Percentiles rank a stretch among this genome's conserved stretches.
Conservation (phyloP, 495 filamentous ascomycete species). For the Hyaloscypha bicolor region DNA sequence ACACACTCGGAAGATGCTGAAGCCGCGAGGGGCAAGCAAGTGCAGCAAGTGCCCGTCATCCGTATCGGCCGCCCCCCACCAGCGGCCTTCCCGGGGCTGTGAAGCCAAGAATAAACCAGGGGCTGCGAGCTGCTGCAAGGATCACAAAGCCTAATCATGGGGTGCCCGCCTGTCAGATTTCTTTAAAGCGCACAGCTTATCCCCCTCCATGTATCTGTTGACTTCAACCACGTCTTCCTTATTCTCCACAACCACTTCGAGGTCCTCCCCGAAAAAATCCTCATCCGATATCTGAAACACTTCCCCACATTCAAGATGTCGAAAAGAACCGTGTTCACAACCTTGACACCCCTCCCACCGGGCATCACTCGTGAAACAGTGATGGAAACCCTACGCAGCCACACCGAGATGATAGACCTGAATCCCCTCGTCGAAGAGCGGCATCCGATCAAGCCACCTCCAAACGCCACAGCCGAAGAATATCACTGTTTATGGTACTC, state of each 20-base stretch:
- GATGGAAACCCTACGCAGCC: conserved; percentile 69
- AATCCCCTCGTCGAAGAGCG: conserved; percentile 78
- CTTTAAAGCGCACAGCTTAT: background rate
- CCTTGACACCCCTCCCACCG: conserved; percentile 70
- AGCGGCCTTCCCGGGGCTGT: background rate
- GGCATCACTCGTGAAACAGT: conserved; percentile 66
- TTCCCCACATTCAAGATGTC: conserved; percentile 40
- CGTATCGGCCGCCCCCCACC: background rate
- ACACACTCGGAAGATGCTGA: background rate
- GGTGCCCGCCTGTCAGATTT: background rate
- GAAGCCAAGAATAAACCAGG: background rate
- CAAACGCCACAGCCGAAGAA: conserved; percentile 65
- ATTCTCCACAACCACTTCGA: background rate
- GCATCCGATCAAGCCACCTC: conserved; percentile 62
- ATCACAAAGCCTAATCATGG: background rate
- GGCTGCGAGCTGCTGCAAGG: background rate
- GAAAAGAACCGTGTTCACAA: conserved; percentile 63
- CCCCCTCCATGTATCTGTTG: background rate
- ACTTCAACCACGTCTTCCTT: background rate
- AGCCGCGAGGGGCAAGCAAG: background rate
- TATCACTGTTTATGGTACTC: conserved; percentile 70
- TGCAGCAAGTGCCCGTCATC: background rate
- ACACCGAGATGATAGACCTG: conserved; percentile 76
- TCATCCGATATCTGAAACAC: background rate
- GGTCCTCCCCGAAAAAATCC: background rate